A percentile compares a stretch with the other conserved stretches of the same genome.
Evolutionary conservation across 2,329 filamentous ascomycete genomes (phyloP).

Genomic region (Zymoseptoria crescenta): DNA sequence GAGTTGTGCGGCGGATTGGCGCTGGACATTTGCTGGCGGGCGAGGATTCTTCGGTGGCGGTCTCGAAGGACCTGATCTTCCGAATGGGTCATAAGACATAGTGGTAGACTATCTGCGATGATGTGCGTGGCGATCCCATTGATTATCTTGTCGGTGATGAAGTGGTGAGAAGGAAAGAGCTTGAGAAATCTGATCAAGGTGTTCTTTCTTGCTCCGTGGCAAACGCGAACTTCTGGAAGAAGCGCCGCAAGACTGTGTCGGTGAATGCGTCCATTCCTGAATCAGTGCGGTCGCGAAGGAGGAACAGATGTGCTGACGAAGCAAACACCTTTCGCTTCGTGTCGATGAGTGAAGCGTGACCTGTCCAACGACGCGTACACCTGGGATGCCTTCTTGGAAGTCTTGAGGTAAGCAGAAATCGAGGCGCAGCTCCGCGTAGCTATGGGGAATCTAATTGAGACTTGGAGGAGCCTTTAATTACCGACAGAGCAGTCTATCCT

Average conservation of each 20-base stretch:
- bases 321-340: background rate
- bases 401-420: background rate
- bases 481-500: too few relatives aligned
- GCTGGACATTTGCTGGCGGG: conserved; percentile 18
- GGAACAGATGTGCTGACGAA: background rate
- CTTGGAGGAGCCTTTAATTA: too few relatives aligned
- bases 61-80: conserved; percentile 10
- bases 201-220: background rate
- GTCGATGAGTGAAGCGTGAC: background rate
- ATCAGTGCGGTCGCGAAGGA: background rate
- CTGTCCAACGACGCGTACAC: background rate
- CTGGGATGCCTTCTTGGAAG: background rate
- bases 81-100: conserved; percentile 16
- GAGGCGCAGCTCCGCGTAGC: background rate
- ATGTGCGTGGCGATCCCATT: background rate
- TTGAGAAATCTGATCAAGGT: background rate
- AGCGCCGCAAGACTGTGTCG: background rate
- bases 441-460: too few relatives aligned
- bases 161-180: background rate
- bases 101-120: background rate
- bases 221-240: background rate
- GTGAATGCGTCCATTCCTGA: background rate
- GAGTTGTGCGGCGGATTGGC: conserved; percentile 30
- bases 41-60: background rate
- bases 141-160: background rate